Percentiles rank a stretch among this genome's conserved stretches.
Evolutionary conservation across 257 asterid genomes (phyloP).

Genomic region (Solanum rostratum): DNA sequence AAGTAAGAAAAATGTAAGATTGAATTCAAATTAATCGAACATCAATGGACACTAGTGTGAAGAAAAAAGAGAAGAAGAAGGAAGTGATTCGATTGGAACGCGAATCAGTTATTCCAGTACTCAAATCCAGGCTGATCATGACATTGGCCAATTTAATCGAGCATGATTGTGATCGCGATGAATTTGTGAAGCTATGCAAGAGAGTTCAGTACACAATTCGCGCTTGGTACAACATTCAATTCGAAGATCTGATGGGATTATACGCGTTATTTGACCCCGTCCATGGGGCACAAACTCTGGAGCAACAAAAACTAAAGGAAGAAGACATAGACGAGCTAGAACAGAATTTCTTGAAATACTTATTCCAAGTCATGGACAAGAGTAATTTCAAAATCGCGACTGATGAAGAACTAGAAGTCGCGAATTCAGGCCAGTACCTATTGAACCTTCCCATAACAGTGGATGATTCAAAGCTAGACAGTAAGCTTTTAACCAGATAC

Average conservation of each 20-base stretch:
- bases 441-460: slow-evolving; percentile 87
- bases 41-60: background rate
- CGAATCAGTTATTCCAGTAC: slow-evolving; percentile 89
- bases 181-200: slow-evolving; percentile 86
- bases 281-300: slow-evolving; percentile 64
- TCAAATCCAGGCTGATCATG: slow-evolving; percentile 80
- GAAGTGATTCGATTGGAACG: slow-evolving; percentile 86
- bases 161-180: slow-evolving; percentile 72
- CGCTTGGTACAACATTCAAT: slow-evolving; percentile 91
- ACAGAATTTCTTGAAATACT: slow-evolving; percentile 65
- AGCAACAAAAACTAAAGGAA: slow-evolving; percentile 65
- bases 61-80: slow-evolving; percentile 19
- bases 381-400: slow-evolving; percentile 86
- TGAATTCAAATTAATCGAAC: background rate
- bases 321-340: slow-evolving; percentile 71
- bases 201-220: slow-evolving; percentile 91
- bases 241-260: slow-evolving; percentile 97
- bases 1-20: background rate
- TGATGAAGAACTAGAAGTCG: slow-evolving; percentile 77
- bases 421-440: slow-evolving; percentile 83
- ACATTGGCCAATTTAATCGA: slow-evolving; percentile 84
- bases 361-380: slow-evolving; percentile 89
- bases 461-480: slow-evolving; percentile 91
- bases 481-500: slow-evolving; percentile 51
- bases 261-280: slow-evolving; percentile 95